Evolutionary conservation across 371 early-diverging fungal species (phyloP).

Genomic region (Apophysomyces trapeziformis): DNA sequence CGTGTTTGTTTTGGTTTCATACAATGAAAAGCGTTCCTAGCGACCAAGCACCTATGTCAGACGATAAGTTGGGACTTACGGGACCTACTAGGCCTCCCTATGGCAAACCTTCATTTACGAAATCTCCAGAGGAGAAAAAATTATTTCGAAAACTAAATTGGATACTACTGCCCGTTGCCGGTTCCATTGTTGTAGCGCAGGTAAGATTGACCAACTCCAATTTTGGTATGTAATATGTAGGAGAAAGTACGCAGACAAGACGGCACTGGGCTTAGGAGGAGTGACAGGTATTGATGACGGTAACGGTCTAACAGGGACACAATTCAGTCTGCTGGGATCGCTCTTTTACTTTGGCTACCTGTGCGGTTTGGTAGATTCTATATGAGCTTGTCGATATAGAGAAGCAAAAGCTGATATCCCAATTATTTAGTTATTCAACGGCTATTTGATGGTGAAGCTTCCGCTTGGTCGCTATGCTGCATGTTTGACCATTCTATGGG

Average conservation of each 20-base stretch:
- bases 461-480: constrained; percentile 23
- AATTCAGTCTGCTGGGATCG: constrained; percentile 40
- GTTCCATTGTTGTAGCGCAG: constrained; percentile 33
- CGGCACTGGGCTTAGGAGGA: constrained; percentile 28
- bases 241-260: constrained; percentile 34
- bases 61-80: background rate
- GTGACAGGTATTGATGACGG: constrained; percentile 34
- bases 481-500: constrained; percentile 20
- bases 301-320: constrained; percentile 23
- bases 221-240: background rate
- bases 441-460: constrained; percentile 24
- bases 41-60: too few relatives aligned
- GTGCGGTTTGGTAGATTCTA: background rate
- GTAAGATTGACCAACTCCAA: constrained; percentile 9
- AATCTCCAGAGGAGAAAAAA: constrained; percentile 30
- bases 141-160: constrained; percentile 34
- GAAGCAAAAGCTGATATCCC: too few relatives aligned
- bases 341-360: constrained; percentile 21
- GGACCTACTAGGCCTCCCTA: background rate
- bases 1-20: too few relatives aligned
- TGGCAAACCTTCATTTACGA: background rate
- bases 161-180: constrained; percentile 27
- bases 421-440: constrained; percentile 25
- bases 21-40: too few relatives aligned
- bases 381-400: too few relatives aligned